Evolutionary conservation across 1,139 yeast genomes (phyloP).

Genomic region (Chernovozyma aurita): DNA sequence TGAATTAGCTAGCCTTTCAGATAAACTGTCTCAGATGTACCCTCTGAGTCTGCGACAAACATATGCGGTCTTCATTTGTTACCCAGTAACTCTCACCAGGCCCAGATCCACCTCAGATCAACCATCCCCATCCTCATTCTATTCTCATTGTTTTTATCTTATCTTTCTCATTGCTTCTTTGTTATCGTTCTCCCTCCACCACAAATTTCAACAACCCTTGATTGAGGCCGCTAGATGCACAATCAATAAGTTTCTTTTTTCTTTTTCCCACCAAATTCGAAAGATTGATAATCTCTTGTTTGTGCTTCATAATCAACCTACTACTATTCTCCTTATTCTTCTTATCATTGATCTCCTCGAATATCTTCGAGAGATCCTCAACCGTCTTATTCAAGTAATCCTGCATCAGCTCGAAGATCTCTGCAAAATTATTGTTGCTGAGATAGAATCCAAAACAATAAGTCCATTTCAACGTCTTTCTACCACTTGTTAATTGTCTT

Average conservation of each 20-base stretch:
- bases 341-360: conserved; percentile 54
- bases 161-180: too few species aligned
- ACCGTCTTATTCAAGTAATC: conserved; percentile 67
- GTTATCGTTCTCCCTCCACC: too few species aligned
- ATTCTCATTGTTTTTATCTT: too few species aligned
- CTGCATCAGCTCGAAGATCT: conserved; percentile 73
- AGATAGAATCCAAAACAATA: conserved; percentile 78
- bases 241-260: conserved; percentile 45
- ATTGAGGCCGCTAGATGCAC: conserved; percentile 42
- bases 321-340: conserved; percentile 20
- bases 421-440: conserved; percentile 43
- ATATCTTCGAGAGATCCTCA: conserved; percentile 72
- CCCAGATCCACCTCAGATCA: too few species aligned
- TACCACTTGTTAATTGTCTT: conserved; percentile 57
- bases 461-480: conserved; percentile 87
- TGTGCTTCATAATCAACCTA: conserved; percentile 34
- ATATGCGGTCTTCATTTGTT: too few species aligned
- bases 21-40: too few species aligned
- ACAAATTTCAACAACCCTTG: conserved; percentile 20
- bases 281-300: conserved; percentile 46
- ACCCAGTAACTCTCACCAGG: neutral
- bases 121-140: conserved; percentile 1
- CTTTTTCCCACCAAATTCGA: conserved; percentile 44
- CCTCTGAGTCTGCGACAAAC: too few species aligned
- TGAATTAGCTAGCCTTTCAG: too few species aligned